Base-by-base conservation (phyloP, 139 green algal genomes). In the Microglena sp. region DNA sequence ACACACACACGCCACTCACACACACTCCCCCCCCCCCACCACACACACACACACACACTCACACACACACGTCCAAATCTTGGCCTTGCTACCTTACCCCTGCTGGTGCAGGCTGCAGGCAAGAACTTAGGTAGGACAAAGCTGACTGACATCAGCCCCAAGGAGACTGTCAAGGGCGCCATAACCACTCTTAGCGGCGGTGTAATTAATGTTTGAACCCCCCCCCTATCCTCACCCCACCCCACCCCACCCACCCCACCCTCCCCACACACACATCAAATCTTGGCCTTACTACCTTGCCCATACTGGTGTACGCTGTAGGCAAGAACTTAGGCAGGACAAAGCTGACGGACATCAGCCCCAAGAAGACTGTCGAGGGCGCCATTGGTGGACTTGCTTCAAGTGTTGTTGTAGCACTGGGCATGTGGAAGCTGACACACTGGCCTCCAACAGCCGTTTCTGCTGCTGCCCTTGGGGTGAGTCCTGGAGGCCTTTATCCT, bases 291-390 rank as follows among this genome's bases (percentile, higher is more conserved):
- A n/a, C 6, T 33, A 32, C 31, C 22, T 34, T 5, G 21, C 26
- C 45, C 44, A 66, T 29, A 36, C 64, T 15, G 88, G n/a, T n/a
- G n/a, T n/a, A n/a, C n/a, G n/a, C n/a, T n/a, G n/a, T n/a, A n/a
- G n/a, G 90, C 56, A 91, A 89, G 66, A 74, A 69, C 1, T 57
- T 96, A 55, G 90, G 88, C 4, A 71, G 79, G 34, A 94, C 84
- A 22, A 80, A 87, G 68, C 78, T 97, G 27, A 92, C 76, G 1
- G 70, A 78, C 15, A 92, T 95, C 64, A 88, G 75, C 70, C 91
- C 91, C 32, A 96, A 96, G 70, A 97, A 97, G 78, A 97, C 91
- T 0, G 88, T 95, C 46, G 91, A 97, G 73, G 91, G 91, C 0
- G 90, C 91, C 0, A 33, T 86, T 0, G 88, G 87, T 2, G 91